Evolutionary conservation across 352 stramenopile genomes (phyloP).

Genomic region (Achlya hypogyna): DNA sequence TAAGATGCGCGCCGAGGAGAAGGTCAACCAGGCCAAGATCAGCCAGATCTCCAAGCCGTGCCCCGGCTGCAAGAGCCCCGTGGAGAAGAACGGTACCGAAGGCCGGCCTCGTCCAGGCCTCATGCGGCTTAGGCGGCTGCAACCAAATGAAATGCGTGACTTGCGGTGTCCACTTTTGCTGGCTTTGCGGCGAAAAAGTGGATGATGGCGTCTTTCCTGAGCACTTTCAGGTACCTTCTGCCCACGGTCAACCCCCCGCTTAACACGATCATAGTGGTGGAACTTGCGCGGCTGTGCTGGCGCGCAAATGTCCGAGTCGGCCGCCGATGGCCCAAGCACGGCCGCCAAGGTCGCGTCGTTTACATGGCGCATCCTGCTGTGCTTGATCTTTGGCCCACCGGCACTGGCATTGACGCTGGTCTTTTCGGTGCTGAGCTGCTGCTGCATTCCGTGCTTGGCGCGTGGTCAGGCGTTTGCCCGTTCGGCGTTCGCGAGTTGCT

Average conservation of each 20-base stretch:
- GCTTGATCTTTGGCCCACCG: slow-evolving; percentile 54
- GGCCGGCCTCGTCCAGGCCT: neutral
- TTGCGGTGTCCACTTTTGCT: slow-evolving; percentile 83
- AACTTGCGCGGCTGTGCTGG: slow-evolving; percentile 62
- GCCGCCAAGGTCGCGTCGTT: neutral
- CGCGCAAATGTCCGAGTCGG: slow-evolving; percentile 55
- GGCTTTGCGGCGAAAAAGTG: slow-evolving; percentile 74
- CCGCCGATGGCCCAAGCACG: neutral
- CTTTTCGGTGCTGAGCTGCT: slow-evolving; percentile 51
- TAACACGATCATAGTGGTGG: slow-evolving; percentile 47
- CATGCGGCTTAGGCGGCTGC: slow-evolving; percentile 49
- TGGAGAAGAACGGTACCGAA: slow-evolving; percentile 71
- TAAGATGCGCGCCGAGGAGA: slow-evolving; percentile 66
- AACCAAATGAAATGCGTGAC: slow-evolving; percentile 87
- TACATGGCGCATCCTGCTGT: slow-evolving; percentile 35
- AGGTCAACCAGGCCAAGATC: slow-evolving; percentile 72
- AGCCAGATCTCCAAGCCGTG: slow-evolving; percentile 76
- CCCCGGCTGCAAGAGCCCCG: slow-evolving; percentile 77
- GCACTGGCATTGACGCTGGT: slow-evolving; percentile 46
- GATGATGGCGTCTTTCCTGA: slow-evolving; percentile 77
- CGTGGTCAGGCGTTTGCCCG: slow-evolving; percentile 34
- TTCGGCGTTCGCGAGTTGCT: slow-evolving; percentile 51
- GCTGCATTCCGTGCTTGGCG: slow-evolving; percentile 49
- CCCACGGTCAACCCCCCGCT: neutral
- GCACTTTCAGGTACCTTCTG: slow-evolving; percentile 60